Percentiles rank a stretch among this genome's conserved stretches.
Evolutionary conservation across 208 protist genomes (phyloP).

Genomic region (Trypanosoma cruzi): DNA sequence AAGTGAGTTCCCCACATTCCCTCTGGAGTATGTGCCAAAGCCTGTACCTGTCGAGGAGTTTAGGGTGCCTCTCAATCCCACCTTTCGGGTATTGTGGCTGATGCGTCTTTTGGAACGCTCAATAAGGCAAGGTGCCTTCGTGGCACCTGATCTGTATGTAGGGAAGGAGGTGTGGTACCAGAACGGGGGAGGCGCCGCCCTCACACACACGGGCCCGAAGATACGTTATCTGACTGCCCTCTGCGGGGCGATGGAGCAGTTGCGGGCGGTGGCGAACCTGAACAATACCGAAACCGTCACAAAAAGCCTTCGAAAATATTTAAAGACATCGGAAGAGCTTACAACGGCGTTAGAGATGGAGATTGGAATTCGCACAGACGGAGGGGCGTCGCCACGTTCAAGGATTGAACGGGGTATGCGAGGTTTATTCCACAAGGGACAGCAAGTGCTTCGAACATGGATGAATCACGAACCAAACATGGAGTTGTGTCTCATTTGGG

Average conservation of each 20-base stretch:
- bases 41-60: conserved; percentile 72
- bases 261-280: conserved; percentile 55
- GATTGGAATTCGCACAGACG: conserved; percentile 45
- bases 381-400: conserved; percentile 30
- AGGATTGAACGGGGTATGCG: conserved; percentile 45
- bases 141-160: conserved; percentile 82
- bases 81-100: conserved; percentile 76
- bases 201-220: conserved; percentile 60
- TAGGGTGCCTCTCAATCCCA: conserved; percentile 37
- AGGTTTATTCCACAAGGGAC: conserved; percentile 49
- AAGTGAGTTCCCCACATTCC: conserved; percentile 59
- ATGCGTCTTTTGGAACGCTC: conserved; percentile 73
- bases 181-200: conserved; percentile 43
- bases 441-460: conserved; percentile 52
- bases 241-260: conserved; percentile 63
- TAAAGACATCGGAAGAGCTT: conserved; percentile 43
- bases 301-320: conserved; percentile 47
- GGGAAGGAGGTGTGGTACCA: conserved; percentile 78
- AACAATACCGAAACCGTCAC: conserved; percentile 47
- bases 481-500: conserved; percentile 62
- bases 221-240: conserved; percentile 63
- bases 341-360: conserved; percentile 52
- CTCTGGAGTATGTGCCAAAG: conserved; percentile 54
- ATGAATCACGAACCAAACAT: conserved; percentile 57
- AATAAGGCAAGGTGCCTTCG: conserved; percentile 75